These are phyloP conservation scores for Leishmania tropica DNA, from an alignment of 208 protist species.

Conservation along the genomic window DNA sequence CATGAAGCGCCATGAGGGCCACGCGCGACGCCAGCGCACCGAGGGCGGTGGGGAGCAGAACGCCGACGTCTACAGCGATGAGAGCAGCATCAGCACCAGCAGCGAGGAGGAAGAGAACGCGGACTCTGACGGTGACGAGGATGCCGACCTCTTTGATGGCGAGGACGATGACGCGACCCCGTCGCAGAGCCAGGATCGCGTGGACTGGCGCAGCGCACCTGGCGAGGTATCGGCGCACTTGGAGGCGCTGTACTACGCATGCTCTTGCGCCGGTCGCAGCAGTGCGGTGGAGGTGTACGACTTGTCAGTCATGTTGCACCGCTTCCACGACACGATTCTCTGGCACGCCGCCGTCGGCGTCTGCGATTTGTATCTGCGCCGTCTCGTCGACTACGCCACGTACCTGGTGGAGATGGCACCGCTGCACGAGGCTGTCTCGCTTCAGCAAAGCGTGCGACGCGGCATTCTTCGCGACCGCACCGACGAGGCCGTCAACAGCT, in stretches of 20 bases:
- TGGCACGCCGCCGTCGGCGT: constrained; percentile 88
- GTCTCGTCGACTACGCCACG: constrained; percentile 80
- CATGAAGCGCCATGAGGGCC: constrained; percentile 4
- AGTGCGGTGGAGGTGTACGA: constrained; percentile 82
- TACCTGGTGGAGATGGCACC: constrained; percentile 85
- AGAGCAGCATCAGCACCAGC: constrained; percentile 16
- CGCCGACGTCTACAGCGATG: constrained; percentile 18
- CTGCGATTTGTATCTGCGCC: constrained; percentile 74
- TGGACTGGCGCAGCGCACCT: constrained; percentile 53
- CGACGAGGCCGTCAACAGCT: constrained; percentile 42
- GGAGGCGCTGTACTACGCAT: constrained; percentile 65
- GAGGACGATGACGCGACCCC: constrained; percentile 46
- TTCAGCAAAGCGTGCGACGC: constrained; percentile 61
- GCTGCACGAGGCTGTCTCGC: constrained; percentile 78
- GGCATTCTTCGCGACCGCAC: constrained; percentile 47
- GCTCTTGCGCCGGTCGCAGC: constrained; percentile 69
- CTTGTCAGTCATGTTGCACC: constrained; percentile 67
- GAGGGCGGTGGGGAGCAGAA: background rate
- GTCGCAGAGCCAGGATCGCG: constrained; percentile 50
- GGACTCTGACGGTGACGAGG: constrained; percentile 27
- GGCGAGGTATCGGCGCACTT: constrained; percentile 50
- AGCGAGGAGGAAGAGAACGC: constrained; percentile 13
- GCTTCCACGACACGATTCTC: constrained; percentile 63
- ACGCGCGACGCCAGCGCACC: constrained; percentile 11
- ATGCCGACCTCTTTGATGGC: constrained; percentile 37